Evolutionary conservation across 2,329 filamentous ascomycete species (phyloP).

Genomic region (Trichoderma sp.): DNA sequence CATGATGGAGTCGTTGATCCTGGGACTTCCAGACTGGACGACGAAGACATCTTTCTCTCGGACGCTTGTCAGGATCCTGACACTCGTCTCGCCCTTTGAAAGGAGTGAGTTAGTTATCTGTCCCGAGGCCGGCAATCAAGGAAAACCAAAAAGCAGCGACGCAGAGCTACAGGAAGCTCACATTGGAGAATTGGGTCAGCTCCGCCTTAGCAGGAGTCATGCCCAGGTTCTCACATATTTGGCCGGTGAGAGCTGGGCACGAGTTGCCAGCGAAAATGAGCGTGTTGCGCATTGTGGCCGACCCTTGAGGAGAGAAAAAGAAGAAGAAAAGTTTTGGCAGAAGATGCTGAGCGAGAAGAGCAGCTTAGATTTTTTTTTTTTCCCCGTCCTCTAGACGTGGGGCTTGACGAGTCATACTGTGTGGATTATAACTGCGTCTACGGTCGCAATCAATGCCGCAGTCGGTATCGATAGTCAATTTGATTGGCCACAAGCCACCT

Average conservation of each 20-base stretch:
- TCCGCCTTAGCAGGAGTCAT: slow-evolving; percentile 67
- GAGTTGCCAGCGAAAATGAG: slow-evolving; percentile 71
- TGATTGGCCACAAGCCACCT: neutral
- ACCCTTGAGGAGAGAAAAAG: slow-evolving; percentile 32
- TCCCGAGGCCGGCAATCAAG: slow-evolving; percentile 28
- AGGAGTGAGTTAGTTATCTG: slow-evolving; percentile 31
- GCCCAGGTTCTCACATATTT: slow-evolving; percentile 70
- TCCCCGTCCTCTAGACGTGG: slow-evolving; percentile 20
- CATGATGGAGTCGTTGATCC: slow-evolving; percentile 99
- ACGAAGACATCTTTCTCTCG: slow-evolving; percentile 99
- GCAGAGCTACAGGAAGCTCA: slow-evolving; percentile 48
- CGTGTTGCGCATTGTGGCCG: slow-evolving; percentile 63
- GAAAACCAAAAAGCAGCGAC: slow-evolving; percentile 6
- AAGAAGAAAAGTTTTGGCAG: slow-evolving; percentile 32
- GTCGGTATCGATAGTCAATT: neutral
- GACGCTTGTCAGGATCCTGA: slow-evolving; percentile 73
- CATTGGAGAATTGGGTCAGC: slow-evolving; percentile 72
- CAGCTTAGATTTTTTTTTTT: slow-evolving; percentile 29
- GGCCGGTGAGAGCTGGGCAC: slow-evolving; percentile 64
- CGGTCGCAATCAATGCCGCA: neutral
- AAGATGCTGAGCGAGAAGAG: slow-evolving; percentile 14
- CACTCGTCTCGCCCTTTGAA: slow-evolving; percentile 68
- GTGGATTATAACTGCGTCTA: neutral
- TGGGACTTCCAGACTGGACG: slow-evolving; percentile 92
- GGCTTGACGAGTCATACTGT: slow-evolving; percentile 12